Base-by-base conservation (phyloP, 2,329 filamentous ascomycete species). In the Grosmannia clavigera region DNA sequence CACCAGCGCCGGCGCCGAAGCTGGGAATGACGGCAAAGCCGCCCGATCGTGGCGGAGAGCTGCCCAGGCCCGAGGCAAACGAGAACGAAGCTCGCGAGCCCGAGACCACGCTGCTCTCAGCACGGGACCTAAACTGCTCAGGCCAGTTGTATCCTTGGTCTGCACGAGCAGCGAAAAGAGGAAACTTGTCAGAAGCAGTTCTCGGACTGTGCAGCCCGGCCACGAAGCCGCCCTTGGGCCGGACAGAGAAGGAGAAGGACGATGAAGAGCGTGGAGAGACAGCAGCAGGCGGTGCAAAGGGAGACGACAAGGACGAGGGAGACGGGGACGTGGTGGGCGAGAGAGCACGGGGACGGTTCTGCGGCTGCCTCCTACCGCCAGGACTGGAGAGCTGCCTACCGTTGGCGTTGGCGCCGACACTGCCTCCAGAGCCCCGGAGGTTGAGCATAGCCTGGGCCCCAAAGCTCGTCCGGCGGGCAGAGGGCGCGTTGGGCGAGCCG, bases 121-220 rank as follows among this genome's bases (percentile, higher is more conserved):
- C 92, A 71, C 92, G 88, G 69, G 86, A 87, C 74, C 91, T 90
- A 79, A 96, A 84, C 78, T 95, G 92, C 78, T 96, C 92, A 71
- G 90, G 90, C 88, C 92, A 96, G 76, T 95, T 95, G 81, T 95
- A 96, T 73, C 89, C 90, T 81, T 94, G 90, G 80, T 90, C 88
- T 92, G 83, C 75, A 74, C 80, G 81, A 77, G 74, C 73, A 68
- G 75, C 74, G 76, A 72, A 53, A 9, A 56, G 43, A 57, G 51
- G 69, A 65, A 75, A 75, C 75, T 75, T 76, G 84, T 88, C 81
- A 88, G 85, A 84, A 81, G 77, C 73, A 73, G 78, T 75, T 84
- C 75, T 76, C 67, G 76, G 72, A 72, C 73, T 69, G 72, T 78
- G 57, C 46, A 40, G 31, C 1, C 46, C 31, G 3, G 67, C 62